phyloP scores from a whole-genome alignment of 208 protist genomes.

The Leptomonas seymouri region DNA sequence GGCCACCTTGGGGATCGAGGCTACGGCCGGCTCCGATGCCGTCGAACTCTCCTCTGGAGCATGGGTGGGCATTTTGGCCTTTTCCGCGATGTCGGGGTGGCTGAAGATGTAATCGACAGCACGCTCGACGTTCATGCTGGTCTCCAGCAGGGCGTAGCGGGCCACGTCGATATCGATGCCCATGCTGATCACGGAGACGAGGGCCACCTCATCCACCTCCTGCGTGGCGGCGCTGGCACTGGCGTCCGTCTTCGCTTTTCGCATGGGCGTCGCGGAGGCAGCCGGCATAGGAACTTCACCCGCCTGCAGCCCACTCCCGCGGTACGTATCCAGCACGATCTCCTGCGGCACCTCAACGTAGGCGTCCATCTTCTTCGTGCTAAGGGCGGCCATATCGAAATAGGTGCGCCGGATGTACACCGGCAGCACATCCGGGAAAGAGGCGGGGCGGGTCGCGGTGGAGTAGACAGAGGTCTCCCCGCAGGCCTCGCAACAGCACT shows the following conservation, averaged over 20 bases:
- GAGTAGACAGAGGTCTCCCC: slow-evolving; percentile 46
- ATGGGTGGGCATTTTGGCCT: slow-evolving; percentile 24
- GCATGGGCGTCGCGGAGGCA: neutral
- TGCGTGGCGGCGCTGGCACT: neutral
- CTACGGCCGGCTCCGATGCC: neutral
- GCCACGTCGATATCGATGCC: slow-evolving; percentile 80
- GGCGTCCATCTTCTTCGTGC: slow-evolving; percentile 87
- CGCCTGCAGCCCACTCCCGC: slow-evolving; percentile 53
- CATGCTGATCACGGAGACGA: slow-evolving; percentile 88
- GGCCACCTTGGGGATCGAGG: slow-evolving; percentile 5
- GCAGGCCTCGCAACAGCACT: slow-evolving; percentile 78
- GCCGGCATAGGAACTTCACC: slow-evolving; percentile 75
- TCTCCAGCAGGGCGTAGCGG: slow-evolving; percentile 82
- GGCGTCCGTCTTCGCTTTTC: neutral
- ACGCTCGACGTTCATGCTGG: slow-evolving; percentile 92
- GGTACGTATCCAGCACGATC: slow-evolving; percentile 63
- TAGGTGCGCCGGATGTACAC: slow-evolving; percentile 83
- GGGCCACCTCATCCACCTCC: slow-evolving; percentile 72
- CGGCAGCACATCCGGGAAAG: slow-evolving; percentile 88
- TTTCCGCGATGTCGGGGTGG: slow-evolving; percentile 82
- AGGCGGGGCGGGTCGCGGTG: slow-evolving; percentile 58
- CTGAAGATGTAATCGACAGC: slow-evolving; percentile 97
- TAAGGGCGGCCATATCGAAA: slow-evolving; percentile 72
- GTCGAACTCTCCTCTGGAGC: neutral
- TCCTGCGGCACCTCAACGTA: slow-evolving; percentile 84